phyloP scores from a whole-genome alignment of 1,139 yeast genomes.

The Eremothecium coryli region DNA sequence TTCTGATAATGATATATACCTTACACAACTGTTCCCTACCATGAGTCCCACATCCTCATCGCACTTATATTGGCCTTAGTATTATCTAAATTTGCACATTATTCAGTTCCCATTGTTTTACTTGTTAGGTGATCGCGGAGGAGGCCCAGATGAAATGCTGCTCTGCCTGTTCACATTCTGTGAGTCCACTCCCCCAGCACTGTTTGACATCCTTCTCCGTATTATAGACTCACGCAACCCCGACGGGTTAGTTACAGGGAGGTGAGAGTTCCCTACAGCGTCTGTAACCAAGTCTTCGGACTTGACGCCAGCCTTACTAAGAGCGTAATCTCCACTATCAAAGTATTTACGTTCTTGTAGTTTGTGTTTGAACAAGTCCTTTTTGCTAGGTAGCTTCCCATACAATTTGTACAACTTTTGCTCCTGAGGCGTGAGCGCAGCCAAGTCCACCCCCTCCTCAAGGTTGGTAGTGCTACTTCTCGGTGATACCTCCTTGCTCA shows the following conservation, averaged over 20 bases:
- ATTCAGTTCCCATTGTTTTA: slow-evolving; percentile 22
- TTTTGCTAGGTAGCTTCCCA: slow-evolving; percentile 81
- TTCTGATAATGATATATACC: background rate
- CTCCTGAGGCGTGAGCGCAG: slow-evolving; percentile 59
- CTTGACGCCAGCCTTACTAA: slow-evolving; percentile 51
- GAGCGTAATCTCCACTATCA: slow-evolving; percentile 95
- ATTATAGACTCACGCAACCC: slow-evolving; percentile 30
- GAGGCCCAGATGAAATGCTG: slow-evolving; percentile 31
- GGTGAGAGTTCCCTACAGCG: slow-evolving; percentile 21
- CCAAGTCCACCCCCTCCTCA: slow-evolving; percentile 37
- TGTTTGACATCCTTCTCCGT: slow-evolving; percentile 29
- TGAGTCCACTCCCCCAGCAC: slow-evolving; percentile 23
- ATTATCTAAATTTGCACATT: slow-evolving; percentile 55
- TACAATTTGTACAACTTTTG: slow-evolving; percentile 64
- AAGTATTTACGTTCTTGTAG: slow-evolving; percentile 85
- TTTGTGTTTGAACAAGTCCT: slow-evolving; percentile 71
- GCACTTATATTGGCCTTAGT: no score
- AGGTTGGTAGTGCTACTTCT: slow-evolving; percentile 23
- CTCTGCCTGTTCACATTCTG: slow-evolving; percentile 23
- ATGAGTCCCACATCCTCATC: no score
- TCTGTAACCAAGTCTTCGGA: slow-evolving; percentile 19
- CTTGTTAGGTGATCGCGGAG: slow-evolving; percentile 29
- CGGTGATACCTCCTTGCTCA: slow-evolving; percentile 20
- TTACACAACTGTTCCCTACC: background rate
- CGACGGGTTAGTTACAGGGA: slow-evolving; percentile 30